These are phyloP conservation scores for Penicillium fuscoglaucum DNA, from an alignment of 2,329 filamentous ascomycete species.

Conservation along the genomic window DNA sequence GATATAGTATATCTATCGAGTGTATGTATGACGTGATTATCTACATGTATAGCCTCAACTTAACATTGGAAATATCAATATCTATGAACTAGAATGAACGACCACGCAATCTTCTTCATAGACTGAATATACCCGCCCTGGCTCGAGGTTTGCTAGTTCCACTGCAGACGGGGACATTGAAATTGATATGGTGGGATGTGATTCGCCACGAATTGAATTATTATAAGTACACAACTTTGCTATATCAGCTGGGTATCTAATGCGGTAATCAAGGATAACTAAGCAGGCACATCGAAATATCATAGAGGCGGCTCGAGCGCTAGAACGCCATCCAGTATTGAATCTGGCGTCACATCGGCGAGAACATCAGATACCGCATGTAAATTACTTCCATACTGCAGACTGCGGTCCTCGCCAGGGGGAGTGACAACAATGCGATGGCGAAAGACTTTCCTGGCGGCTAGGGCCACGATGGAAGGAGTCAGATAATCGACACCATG, in stretches of 20 bases:
- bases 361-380: conserved; percentile 68
- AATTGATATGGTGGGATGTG: background rate
- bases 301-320: conserved; percentile 58
- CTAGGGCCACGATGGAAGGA: conserved; percentile 78
- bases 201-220: background rate
- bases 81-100: background rate
- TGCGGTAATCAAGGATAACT: background rate
- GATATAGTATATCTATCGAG: background rate
- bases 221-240: background rate
- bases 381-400: conserved; percentile 87
- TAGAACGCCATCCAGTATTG: conserved; percentile 61
- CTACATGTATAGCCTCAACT: background rate
- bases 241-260: conserved; percentile 5
- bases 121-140: background rate
- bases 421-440: conserved; percentile 74
- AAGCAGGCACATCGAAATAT: conserved; percentile 9
- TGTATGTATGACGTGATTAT: background rate
- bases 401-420: conserved; percentile 74
- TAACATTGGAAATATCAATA: background rate
- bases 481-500: conserved; percentile 80
- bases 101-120: background rate
- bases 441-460: conserved; percentile 80
- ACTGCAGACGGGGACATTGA: background rate
- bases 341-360: conserved; percentile 56
- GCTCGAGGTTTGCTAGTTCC: background rate